Evolutionary conservation across 1,284 basidiomycete species (phyloP).

Genomic region (Neolentinus lepideus): DNA sequence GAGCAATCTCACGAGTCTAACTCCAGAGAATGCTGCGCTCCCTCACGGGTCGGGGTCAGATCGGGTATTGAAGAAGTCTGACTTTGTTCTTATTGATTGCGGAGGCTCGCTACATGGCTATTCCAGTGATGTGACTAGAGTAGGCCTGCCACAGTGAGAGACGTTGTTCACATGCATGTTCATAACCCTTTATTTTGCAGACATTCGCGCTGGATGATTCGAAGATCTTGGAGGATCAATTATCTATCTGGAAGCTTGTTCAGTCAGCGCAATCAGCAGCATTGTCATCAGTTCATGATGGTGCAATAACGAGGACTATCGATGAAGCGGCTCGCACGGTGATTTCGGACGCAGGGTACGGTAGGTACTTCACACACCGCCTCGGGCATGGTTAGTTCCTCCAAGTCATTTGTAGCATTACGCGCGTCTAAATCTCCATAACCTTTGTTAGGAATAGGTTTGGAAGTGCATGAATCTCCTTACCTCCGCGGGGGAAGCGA

Average conservation of each 20-base stretch:
- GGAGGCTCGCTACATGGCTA: conserved; percentile 71
- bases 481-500: conserved; percentile 69
- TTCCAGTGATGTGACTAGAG: conserved; percentile 71
- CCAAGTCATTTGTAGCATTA: not conserved
- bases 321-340: conserved; percentile 61
- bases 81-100: conserved; percentile 77
- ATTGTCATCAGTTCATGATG: conserved; percentile 37
- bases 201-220: conserved; percentile 63
- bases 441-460: conserved; percentile 58
- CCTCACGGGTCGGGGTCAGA: conserved; percentile 79
- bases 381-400: conserved; percentile 60
- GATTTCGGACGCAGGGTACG: conserved; percentile 41
- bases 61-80: conserved; percentile 43
- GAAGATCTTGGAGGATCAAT: conserved; percentile 45
- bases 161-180: not conserved
- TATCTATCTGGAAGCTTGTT: conserved; percentile 62
- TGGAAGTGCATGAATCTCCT: conserved; percentile 78
- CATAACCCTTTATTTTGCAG: conserved; percentile 24
- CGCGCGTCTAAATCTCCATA: not conserved
- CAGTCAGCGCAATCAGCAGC: conserved; percentile 58
- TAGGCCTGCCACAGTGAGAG: conserved; percentile 27
- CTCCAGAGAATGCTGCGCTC: conserved; percentile 73
- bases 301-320: conserved; percentile 45
- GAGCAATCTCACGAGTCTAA: not conserved
- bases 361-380: conserved; percentile 71